Conservation (phyloP, 768 basidiomycete species). For the Rhodotorula kratochvilovae region DNA sequence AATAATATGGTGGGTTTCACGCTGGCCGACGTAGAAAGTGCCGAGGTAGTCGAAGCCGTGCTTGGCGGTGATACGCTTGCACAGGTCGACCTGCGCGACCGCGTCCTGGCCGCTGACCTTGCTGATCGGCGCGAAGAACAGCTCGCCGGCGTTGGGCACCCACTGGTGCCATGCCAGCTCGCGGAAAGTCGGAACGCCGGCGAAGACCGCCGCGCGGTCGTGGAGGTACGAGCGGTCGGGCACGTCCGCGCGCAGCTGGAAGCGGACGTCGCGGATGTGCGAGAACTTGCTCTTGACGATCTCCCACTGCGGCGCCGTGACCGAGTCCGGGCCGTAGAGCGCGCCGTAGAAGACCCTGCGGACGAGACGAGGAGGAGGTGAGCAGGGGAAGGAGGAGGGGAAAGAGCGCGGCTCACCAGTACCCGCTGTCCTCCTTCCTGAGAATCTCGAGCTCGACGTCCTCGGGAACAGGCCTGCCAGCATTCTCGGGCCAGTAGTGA, state of each 20-base stretch:
- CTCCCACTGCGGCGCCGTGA: constrained; percentile 15
- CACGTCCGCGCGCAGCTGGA: constrained; percentile 10
- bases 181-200: constrained; percentile 32
- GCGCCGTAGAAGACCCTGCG: constrained; percentile 23
- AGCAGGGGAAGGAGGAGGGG: neutral
- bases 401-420: neutral
- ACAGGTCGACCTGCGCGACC: constrained; percentile 19
- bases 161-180: constrained; percentile 38
- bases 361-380: neutral
- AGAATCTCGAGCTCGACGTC: constrained; percentile 21
- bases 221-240: constrained; percentile 10
- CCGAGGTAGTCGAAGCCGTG: constrained; percentile 34
- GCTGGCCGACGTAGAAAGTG: constrained; percentile 25
- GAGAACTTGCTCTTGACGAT: constrained; percentile 13
- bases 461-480: neutral
- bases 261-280: constrained; percentile 26
- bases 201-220: constrained; percentile 29
- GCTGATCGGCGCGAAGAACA: constrained; percentile 38
- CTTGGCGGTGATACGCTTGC: constrained; percentile 17
- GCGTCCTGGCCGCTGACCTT: neutral
- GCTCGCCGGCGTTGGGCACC: constrained; percentile 28
- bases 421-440: constrained; percentile 7
- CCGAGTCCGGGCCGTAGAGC: constrained; percentile 21
- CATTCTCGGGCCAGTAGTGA: constrained; percentile 13
- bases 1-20: constrained; percentile 3